Evolutionary conservation across 2,329 filamentous ascomycete species (phyloP), one percentile per base, ranked within the genome.

Genomic region (Fusarium oligoseptatum): DNA sequence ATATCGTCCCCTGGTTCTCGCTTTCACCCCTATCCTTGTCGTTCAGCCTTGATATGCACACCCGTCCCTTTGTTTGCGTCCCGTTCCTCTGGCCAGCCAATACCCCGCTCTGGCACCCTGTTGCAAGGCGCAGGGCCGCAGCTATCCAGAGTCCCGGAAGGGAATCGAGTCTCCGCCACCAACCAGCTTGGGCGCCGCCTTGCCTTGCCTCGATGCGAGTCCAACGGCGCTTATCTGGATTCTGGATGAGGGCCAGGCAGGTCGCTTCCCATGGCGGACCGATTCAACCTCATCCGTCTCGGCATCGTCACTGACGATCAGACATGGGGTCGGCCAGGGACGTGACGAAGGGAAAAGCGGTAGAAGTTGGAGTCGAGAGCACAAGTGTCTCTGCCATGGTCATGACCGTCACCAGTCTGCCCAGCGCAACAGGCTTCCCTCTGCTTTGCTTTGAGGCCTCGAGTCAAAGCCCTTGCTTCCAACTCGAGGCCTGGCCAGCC

Each of bases 131-230:
- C 74, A 73, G 68, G 73, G 66, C 64, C 56, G 66, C 74, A 77
- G 74, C 62, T 73, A 67, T 74, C 75, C 73, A 77, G 68, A 78
- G 60, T 56, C 32, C 67, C 39, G 73, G 76, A 71, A 75, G 64
- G 36, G 65, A 45, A 68, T 60, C 66, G 70, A 71, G 68, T 45
- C 63, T 75, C 48, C 52, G 58, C 64, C 69, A 55, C 74, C 76
- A 76, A 78, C 72, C 63, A 76, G 68, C 64, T 72, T 67, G 67
- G 58, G 60, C 60, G 63, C 61, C 67, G 72, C 72, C 72, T 71
- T 70, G 52, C 63, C 48, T 70, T 65, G 56, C 57, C 50, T 71
- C 36, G 52, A 64, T 69, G 66, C 66, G 60, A 73, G 69, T 60
- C 37, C 69, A 57, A 60, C 65, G 62, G 64, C 60, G 64, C 72